Evolutionary conservation across 2,329 filamentous ascomycete species (phyloP), one percentile per base, ranked within the genome.

Genomic region (Microdochium bolleyi): DNA sequence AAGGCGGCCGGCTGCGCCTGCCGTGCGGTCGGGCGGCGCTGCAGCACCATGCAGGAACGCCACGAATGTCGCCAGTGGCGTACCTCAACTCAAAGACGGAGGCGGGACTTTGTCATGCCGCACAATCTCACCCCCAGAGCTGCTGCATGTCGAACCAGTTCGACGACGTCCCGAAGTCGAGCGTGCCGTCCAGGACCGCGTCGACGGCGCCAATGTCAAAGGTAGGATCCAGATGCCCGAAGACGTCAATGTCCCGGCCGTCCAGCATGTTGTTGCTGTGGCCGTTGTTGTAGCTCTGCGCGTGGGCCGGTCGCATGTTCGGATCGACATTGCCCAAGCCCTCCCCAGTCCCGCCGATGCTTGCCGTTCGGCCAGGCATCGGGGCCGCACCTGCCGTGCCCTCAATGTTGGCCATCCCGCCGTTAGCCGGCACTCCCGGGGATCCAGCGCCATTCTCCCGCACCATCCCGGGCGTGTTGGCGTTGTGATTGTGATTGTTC

Each of bases 131-230:
- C 8, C 56, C 61, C 59, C 60, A 62, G 52, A 58, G 57, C 49
- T 65, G 63, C 51, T 66, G 64, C 63, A 64, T 67, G 50, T 67
- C 64, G 49, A 63, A 64, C 77, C 77, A 81, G 44, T 78, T 78
- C 1, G 77, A 72, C 0, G 77, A 78, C 13, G 76, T 64, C 0
- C 74, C 75, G 50, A 81, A 76, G 49, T 81, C 78, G 2, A 82
- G 64, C 51, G 80, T 80, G 0, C 77, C 76, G 53, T 80, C 77
- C 0, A 81, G 63, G 0, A 74, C 77, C 19, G 78, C 76, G 56
- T 82, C 78, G 24, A 80, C 74, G 0, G 77, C 77, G 24, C 71
- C 72, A 1, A 82, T 58, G 50, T 81, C 72, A 57, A 82, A 82
- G 49, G 66, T 77, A 2, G 78, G 78, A 49, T 79, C 78, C 24